These are phyloP conservation scores for Colletotrichum magnum DNA, from an alignment of 2,329 filamentous ascomycete species.

Conservation along the genomic window DNA sequence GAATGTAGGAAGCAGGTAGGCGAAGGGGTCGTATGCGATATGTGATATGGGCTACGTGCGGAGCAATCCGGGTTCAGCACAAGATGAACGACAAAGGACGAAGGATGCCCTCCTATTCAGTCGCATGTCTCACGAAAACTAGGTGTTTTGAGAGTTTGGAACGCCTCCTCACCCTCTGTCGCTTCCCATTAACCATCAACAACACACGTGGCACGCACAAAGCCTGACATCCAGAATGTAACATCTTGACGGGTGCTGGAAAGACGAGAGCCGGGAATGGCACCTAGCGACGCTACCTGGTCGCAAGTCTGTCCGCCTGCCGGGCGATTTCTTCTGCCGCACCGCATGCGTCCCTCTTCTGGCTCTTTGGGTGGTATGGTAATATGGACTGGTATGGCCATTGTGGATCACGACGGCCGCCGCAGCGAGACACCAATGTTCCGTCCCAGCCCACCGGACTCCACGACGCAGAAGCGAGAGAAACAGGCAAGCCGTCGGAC, in stretches of 20 bases:
- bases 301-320: conserved; percentile 12
- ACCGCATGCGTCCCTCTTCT: conserved; percentile 24
- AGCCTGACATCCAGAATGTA: not conserved
- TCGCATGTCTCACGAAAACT: conserved; percentile 18
- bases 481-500: conserved; percentile 12
- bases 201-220: conserved; percentile 15
- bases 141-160: not conserved
- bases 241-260: not conserved
- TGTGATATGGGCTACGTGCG: conserved; percentile 30
- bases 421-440: conserved; percentile 14
- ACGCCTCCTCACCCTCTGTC: conserved; percentile 32
- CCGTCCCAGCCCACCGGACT: not conserved
- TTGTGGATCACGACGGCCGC: conserved; percentile 12
- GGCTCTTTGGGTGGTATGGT: not conserved
- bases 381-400: conserved; percentile 10
- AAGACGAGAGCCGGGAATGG: conserved; percentile 7
- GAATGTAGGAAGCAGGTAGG: not conserved
- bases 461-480: conserved; percentile 23
- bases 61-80: not conserved
- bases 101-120: not conserved
- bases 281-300: conserved; percentile 3
- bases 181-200: conserved; percentile 6
- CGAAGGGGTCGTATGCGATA: not conserved
- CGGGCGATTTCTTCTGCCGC: conserved; percentile 12
- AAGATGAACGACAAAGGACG: not conserved